These are phyloP conservation scores for Blastocystis sp. DNA, from an alignment of 352 stramenopile species.

Conservation along the genomic window DNA sequence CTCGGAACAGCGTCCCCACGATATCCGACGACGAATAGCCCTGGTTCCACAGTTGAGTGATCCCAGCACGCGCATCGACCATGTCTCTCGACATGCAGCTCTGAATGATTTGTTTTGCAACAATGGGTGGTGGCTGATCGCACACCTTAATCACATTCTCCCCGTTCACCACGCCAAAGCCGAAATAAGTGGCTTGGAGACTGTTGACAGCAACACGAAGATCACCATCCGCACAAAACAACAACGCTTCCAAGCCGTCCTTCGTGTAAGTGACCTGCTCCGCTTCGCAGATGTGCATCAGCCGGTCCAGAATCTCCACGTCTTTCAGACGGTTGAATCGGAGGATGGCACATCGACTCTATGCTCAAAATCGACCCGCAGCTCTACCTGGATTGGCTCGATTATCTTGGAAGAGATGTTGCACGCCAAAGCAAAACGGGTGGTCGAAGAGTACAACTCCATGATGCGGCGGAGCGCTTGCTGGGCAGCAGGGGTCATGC, in stretches of 20 bases:
- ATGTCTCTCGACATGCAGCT: slow-evolving; percentile 77
- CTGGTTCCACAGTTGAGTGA: slow-evolving; percentile 71
- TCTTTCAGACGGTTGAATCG: slow-evolving; percentile 88
- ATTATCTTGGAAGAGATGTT: slow-evolving; percentile 99
- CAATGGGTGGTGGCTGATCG: slow-evolving; percentile 86
- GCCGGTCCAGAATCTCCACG: slow-evolving; percentile 85
- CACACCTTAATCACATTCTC: slow-evolving; percentile 89
- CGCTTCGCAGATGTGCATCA: slow-evolving; percentile 83
- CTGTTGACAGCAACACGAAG: slow-evolving; percentile 98
- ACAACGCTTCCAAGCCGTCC: slow-evolving; percentile 88
- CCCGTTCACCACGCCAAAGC: slow-evolving; percentile 88
- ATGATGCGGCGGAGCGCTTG: slow-evolving; percentile 93
- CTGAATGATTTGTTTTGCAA: slow-evolving; percentile 79
- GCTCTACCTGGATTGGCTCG: slow-evolving; percentile 81
- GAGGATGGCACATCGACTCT: slow-evolving; percentile 93
- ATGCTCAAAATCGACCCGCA: not conserved
- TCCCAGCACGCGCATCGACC: slow-evolving; percentile 72
- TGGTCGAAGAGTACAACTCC: slow-evolving; percentile 95
- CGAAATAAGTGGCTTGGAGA: slow-evolving; percentile 87
- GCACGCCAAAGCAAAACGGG: slow-evolving; percentile 93
- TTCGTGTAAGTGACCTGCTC: slow-evolving; percentile 78
- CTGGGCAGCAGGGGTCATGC: slow-evolving; percentile 92
- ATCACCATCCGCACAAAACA: slow-evolving; percentile 97
- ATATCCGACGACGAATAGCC: slow-evolving; percentile 91
- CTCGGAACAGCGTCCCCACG: slow-evolving; percentile 92